Evolutionary conservation across 2,329 filamentous ascomycete species (phyloP), one percentile per base, ranked within the genome.

Genomic region (Stemphylium beticola): DNA sequence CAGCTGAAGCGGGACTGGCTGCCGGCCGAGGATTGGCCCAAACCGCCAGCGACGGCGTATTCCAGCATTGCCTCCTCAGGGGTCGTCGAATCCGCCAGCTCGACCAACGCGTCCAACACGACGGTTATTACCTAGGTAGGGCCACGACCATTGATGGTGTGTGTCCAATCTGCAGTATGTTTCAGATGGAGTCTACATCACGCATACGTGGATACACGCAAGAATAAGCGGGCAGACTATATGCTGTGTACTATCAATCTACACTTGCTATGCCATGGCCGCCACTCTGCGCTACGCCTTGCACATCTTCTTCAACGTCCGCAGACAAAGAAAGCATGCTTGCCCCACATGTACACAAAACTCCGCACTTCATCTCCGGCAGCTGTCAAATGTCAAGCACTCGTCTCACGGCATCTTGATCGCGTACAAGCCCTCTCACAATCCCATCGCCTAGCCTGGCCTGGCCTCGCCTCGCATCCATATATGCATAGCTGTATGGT

Each of bases 101-200:
- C n/a, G n/a, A n/a, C n/a, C n/a, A n/a, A n/a, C 26, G 32, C 47
- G n/a, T 40, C 51, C 50, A 49, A 37, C 49, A 49, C 50, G 48
- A 53, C 52, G 39, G 52, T 52, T 53, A 45, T 48, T 43, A 33
- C n/a, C n/a, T n/a, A n/a, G n/a, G n/a, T n/a, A n/a, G n/a, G 29
- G n/a, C 12, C 40, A 18, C 46, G 36, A 17, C 18, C 49, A 15
- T 14, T 49, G 29, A 29, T 55, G 33, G 52, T 61, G 49, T 61
- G 58, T 29, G 43, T 52, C 47, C 53, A 63, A 62, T 66, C 53
- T 65, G 62, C 55, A 53, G 3, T 55, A 38, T 49, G 61, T 54
- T 55, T 60, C 60, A 57, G 40, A 24, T 36, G 33, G 22, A 26
- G 40, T 18, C 29, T 37, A 51, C 29, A 26, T 38, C 50, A 51